Evolutionary conservation across 2,329 filamentous ascomycete genomes (phyloP), one percentile per base, ranked within the genome.

Genomic region (Colletotrichum lini): DNA sequence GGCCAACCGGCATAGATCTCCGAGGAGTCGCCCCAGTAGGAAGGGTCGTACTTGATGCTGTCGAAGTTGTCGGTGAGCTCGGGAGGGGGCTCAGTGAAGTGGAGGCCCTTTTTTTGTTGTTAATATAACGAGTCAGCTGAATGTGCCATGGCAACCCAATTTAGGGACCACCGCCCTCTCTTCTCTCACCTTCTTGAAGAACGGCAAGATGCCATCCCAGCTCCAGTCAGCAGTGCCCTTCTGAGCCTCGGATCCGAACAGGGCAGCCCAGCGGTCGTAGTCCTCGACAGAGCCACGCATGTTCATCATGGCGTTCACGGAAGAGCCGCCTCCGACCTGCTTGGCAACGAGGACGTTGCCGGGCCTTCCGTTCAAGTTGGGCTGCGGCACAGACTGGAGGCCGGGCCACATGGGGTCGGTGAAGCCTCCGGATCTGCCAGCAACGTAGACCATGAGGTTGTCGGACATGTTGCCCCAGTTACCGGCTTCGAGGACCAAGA

Each of bases 161-260:
- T 16, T 8, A 53, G 18, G n/a, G 18, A 23, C 23, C 23, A 23
- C 2, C 23, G 23, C 23, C 23, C 23, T 23, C 2, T 6, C 13
- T 12, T 6, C 5, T 47, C 30, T 69, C 53, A 81, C 83, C 75
- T 86, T 86, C 47, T 80, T 82, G 70, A 87, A 82, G 54, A 85
- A 87, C 0, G 82, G 84, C 1, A 83, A 75, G 15, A 87, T 57
- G 38, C 76, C 70, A 40, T 76, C 66, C 78, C 77, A 80, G 16
- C 83, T 77, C 78, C 83, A 86, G 40, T 75, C 71, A 3, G 76
- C 78, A 21, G 61, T 49, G 30, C 65, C 60, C 58, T 67, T 44
- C 45, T 63, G 50, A 7, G 65, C 57, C 12, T 76, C 78, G 83
- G 83, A 85, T 12, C 82, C 84, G 2, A 80, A 76, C 58, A 82